phyloP scores from a whole-genome alignment of 768 basidiomycete genomes.

The Hygrocybe punicea region DNA sequence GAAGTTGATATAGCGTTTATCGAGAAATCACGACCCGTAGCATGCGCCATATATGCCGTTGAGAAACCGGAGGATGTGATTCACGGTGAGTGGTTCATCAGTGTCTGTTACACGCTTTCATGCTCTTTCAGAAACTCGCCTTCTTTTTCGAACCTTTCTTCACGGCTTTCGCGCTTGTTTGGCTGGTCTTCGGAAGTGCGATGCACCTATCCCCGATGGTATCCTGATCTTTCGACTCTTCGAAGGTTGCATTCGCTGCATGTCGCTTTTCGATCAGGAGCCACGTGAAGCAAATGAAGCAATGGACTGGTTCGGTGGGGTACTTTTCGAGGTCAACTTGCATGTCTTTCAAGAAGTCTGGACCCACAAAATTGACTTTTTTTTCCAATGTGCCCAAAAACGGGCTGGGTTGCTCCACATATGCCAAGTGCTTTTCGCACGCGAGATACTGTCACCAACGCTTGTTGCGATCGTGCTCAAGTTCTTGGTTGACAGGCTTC shows the following conservation, averaged over 20 bases:
- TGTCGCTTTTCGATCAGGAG: constrained; percentile 76
- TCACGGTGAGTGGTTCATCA: constrained; percentile 65
- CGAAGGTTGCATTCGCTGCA: constrained; percentile 76
- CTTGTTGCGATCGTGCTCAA: constrained; percentile 86
- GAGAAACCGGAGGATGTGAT: constrained; percentile 83
- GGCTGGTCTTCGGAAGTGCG: constrained; percentile 70
- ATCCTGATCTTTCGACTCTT: constrained; percentile 86
- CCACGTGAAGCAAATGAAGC: constrained; percentile 52
- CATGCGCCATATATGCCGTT: constrained; percentile 67
- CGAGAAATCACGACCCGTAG: constrained; percentile 83
- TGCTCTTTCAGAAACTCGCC: constrained; percentile 63
- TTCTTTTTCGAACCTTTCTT: constrained; percentile 82
- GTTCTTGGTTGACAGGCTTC: constrained; percentile 79
- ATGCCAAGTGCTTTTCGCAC: constrained; percentile 75
- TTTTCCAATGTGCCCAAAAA: constrained; percentile 70
- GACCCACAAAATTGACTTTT: constrained; percentile 89
- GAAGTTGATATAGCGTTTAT: constrained; percentile 58
- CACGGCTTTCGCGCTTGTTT: constrained; percentile 85
- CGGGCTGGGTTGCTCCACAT: constrained; percentile 79
- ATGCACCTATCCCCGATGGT: constrained; percentile 77
- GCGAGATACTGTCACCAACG: constrained; percentile 73
- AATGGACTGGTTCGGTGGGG: constrained; percentile 75
- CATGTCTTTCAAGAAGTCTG: constrained; percentile 96
- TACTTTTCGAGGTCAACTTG: constrained; percentile 77
- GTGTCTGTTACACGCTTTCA: background rate